Base-by-base conservation (phyloP, 106 monocot genomes). In the Agapanthus africanus region DNA sequence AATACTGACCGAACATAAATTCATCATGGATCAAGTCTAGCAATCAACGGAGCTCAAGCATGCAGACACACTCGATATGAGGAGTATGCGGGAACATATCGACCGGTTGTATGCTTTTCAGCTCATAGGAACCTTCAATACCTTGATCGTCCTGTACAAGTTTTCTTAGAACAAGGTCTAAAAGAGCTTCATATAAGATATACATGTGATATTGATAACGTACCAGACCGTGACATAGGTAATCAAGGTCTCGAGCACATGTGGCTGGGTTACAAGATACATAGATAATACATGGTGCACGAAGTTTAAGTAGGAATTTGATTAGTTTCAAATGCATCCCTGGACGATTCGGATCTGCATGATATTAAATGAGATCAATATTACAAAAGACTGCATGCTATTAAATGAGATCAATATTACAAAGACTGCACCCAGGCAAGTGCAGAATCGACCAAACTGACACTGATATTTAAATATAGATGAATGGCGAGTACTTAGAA, bases 11-110 rank as follows among this genome's bases (percentile, higher is more conserved):
- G 10, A 10, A 9, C 44, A 6, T 4, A 52, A 52, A 52, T 52
- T 23, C 25, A 0, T 61, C 61, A 8, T 36, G 61, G 1, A 35
- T n/a, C 33, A 35, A 28, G 36, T 0, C 6, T 28, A 36, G 37
- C 31, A 38, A 50, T 68, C 33, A 68, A 26, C 9, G 27, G 14
- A 92, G 86, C 72, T 97, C 89, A 76, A 92, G 66, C 23, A 90
- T 71, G 67, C 92, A 97, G 50, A 97, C 78, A 69, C 97, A 92
- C 62, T 97, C 97, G 25, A 90, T 92, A 51, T 92, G 97, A 26
- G 97, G 92, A 25, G 97, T 97, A 69, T 97, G 92, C 31, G 97
- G 97, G 50, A 97, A 97, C 97, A 97, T 97, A 68, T 97, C 97
- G 3, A 97, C 86, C 22, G 97, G 97, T 36, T 85, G 89, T 37